Evolutionary conservation across 2,329 filamentous ascomycete genomes (phyloP), one percentile per base, ranked within the genome.

Genomic region (Phyllosticta ampelicida): DNA sequence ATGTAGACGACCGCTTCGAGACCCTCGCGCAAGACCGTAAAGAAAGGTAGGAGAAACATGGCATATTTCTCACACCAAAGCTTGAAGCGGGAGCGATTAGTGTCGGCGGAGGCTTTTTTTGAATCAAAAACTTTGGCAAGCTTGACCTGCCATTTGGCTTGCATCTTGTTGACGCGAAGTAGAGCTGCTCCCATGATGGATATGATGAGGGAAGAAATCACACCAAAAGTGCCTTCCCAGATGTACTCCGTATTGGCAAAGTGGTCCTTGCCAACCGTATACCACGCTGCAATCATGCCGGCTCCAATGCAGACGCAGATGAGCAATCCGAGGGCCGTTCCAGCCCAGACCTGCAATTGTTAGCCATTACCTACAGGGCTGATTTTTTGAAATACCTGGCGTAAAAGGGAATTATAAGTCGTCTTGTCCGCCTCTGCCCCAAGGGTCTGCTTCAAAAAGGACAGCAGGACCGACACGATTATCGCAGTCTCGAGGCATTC

Each of bases 101-200:
- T 19, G 1, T 9, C 70, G 2, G 70, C 65, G 10, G 71, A 70
- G 11, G 68, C 68, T 16, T 69, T 68, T 28, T 63, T 68, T 4
- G 78, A 68, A 63, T 87, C 83, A 28, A 94, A 72, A 1, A 87
- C 83, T 65, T 81, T 82, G 19, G 85, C 82, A 19, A 95, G 82
- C 80, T 94, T 94, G 65, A 86, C 76, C n/a, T 84, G 82, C 90
- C 90, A 95, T 73, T 94, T 94, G 62, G 86, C 84, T 69, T 90
- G 87, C 71, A 94, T 81, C 73, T 92, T 94, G 61, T 84, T 86
- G 58, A 95, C 80, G 21, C 90, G 86, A 9, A 95, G 81, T 26
- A 95, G 81, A 5, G 87, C 88, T 30, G 84, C 86, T 23, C 90
- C 90, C 76, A 95, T 86, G 61, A 90, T 65, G 44, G 86, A 87